Evolutionary conservation across 495 filamentous ascomycete species (phyloP).

Genomic region (Penicillium desertorum): DNA sequence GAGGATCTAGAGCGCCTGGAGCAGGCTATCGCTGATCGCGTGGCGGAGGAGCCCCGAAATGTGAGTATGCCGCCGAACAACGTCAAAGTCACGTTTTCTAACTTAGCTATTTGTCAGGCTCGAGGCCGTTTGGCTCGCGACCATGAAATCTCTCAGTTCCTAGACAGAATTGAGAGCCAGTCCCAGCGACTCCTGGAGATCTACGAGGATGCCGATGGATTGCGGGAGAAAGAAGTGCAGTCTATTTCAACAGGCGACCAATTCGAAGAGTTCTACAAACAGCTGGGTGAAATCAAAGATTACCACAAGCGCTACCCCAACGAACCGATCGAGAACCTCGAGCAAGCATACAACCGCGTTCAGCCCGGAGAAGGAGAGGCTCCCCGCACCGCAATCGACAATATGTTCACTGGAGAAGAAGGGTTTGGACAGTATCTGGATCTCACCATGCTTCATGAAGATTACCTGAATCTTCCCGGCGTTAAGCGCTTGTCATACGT

Average conservation of each 20-base stretch:
- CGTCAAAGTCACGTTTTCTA: conserved; percentile 21
- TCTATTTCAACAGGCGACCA: conserved; percentile 82
- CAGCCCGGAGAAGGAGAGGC: conserved; percentile 65
- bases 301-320: conserved; percentile 91
- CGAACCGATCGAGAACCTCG: conserved; percentile 91
- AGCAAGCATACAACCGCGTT: conserved; percentile 81
- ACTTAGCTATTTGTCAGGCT: conserved; percentile 55
- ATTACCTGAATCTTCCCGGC: conserved; percentile 83
- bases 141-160: conserved; percentile 85
- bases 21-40: conserved; percentile 86
- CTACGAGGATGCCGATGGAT: conserved; percentile 74
- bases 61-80: conserved; percentile 49
- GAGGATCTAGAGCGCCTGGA: conserved; percentile 95
- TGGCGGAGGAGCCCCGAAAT: conserved; percentile 82
- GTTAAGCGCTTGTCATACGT: conserved; percentile 82
- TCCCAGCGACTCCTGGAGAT: conserved; percentile 77
- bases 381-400: conserved; percentile 67
- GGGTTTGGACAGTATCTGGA: conserved; percentile 88
- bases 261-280: conserved; percentile 89
- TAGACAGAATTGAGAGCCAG: conserved; percentile 82
- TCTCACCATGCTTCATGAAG: conserved; percentile 76
- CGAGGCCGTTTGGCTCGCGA: conserved; percentile 82
- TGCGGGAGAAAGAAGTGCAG: conserved; percentile 75
- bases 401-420: conserved; percentile 95
- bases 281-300: conserved; percentile 74